These are phyloP conservation scores for Globisporangium nunn DNA, from an alignment of 352 stramenopile species.

Conservation along the genomic window DNA sequence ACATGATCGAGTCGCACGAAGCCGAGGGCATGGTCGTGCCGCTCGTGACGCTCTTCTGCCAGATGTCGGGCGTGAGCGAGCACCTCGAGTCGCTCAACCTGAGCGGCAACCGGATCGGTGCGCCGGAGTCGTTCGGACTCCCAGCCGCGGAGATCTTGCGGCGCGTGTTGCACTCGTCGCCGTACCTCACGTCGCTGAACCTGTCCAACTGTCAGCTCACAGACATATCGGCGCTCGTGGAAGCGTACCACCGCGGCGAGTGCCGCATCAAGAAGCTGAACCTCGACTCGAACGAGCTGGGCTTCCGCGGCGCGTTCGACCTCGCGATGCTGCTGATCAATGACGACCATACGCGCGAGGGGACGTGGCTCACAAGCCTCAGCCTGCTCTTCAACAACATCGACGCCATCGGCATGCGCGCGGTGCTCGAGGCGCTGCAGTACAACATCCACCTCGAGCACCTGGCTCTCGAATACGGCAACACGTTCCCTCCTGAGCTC, in stretches of 20 bases:
- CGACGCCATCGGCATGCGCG: constrained; percentile 40
- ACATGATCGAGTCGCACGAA: constrained; percentile 46
- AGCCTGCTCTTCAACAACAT: constrained; percentile 53
- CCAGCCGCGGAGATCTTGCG: constrained; percentile 39
- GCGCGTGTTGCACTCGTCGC: constrained; percentile 49
- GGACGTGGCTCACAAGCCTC: constrained; percentile 32
- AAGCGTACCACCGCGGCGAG: constrained; percentile 42
- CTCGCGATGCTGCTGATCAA: constrained; percentile 53
- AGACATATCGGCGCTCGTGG: constrained; percentile 40
- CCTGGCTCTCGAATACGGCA: constrained; percentile 45
- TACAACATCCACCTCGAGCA: constrained; percentile 47
- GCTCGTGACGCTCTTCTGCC: constrained; percentile 42
- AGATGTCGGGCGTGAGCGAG: constrained; percentile 46
- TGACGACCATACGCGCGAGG: constrained; percentile 30
- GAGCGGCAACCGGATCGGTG: constrained; percentile 52
- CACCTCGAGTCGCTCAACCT: constrained; percentile 48
- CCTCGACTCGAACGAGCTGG: constrained; percentile 47
- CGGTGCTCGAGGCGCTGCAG: constrained; percentile 38
- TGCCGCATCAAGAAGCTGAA: constrained; percentile 40
- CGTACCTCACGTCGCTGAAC: constrained; percentile 44
- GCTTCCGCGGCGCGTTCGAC: constrained; percentile 47
- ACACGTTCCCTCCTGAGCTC: constrained; percentile 43
- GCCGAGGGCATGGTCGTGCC: constrained; percentile 42
- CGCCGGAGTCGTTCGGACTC: constrained; percentile 44
- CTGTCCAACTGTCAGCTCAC: constrained; percentile 38